A percentile compares a stretch with the other conserved stretches of the same genome.
These are phyloP conservation scores for Metschnikowia corniflorae DNA, from an alignment of 805 yeast species.

Conservation along the genomic window DNA sequence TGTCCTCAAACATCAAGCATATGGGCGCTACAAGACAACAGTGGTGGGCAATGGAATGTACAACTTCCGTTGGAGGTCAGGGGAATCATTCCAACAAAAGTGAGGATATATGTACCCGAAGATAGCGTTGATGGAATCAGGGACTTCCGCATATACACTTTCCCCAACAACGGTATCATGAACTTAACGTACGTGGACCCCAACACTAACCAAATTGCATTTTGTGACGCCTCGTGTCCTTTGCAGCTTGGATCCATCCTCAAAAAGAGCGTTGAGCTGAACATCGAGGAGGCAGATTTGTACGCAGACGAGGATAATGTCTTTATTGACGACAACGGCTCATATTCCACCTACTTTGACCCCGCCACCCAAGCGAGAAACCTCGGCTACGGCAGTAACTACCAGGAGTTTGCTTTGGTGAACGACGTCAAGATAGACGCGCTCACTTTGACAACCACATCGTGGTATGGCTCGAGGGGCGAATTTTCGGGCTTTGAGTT, in stretches of 20 bases:
- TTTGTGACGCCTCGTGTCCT: conserved; percentile 92
- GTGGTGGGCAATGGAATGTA: conserved; percentile 66
- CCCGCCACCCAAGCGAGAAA: conserved; percentile 30
- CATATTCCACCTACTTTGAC: conserved; percentile 35
- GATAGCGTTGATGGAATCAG: conserved; percentile 48
- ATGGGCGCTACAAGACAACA: conserved; percentile 52
- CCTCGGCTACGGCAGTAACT: conserved; percentile 45
- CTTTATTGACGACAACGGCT: conserved; percentile 31
- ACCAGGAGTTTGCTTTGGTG: conserved; percentile 79
- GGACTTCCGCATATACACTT: conserved; percentile 67
- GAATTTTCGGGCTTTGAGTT: conserved; percentile 72
- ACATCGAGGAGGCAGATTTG: conserved; percentile 18
- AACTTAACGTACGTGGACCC: conserved; percentile 86
- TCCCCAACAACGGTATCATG: conserved; percentile 87
- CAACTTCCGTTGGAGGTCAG: conserved; percentile 48
- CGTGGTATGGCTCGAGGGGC: conserved; percentile 66
- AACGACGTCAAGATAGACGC: conserved; percentile 58
- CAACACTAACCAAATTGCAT: conserved; percentile 45
- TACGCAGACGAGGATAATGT: conserved; percentile 25
- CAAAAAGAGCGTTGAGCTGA: conserved; percentile 21
- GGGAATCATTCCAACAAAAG: conserved; percentile 58
- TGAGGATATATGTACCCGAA: conserved; percentile 65
- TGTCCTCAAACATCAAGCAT: conserved; percentile 54
- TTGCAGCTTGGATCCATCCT: conserved; percentile 44
- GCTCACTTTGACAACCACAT: conserved; percentile 61